Conservation (phyloP, 768 basidiomycete species). For the Boletus subcaerulescens region DNA sequence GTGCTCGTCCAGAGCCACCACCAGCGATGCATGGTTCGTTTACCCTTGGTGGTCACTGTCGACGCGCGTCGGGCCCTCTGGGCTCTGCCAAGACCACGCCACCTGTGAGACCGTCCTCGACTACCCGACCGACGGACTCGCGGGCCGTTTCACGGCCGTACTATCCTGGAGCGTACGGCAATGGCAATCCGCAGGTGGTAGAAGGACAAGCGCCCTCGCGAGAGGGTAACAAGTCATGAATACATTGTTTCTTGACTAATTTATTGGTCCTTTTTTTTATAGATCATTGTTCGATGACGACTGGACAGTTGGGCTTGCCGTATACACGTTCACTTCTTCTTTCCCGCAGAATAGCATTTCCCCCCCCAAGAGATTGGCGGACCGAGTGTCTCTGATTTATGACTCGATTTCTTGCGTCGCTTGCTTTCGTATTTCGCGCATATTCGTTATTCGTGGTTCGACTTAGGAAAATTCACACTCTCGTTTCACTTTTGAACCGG, state of each 20-base stretch:
- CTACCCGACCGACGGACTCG: slow-evolving; percentile 19
- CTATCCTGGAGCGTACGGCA: slow-evolving; percentile 23
- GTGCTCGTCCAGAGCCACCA: slow-evolving; percentile 44
- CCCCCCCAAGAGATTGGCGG: slow-evolving; percentile 17
- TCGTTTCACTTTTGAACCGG: background rate
- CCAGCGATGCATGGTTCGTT: slow-evolving; percentile 17
- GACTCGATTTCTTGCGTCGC: slow-evolving; percentile 22
- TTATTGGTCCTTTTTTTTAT: slow-evolving; percentile 3
- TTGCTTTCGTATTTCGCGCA: slow-evolving; percentile 24
- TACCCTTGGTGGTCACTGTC: slow-evolving; percentile 18
- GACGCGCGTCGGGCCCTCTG: slow-evolving; percentile 14
- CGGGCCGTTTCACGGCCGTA: slow-evolving; percentile 19
- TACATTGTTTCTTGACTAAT: background rate
- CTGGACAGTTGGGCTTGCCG: slow-evolving; percentile 11
- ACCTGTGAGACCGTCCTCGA: slow-evolving; percentile 12
- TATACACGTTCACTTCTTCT: slow-evolving; percentile 2
- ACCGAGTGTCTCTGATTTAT: slow-evolving; percentile 32
- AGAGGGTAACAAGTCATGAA: slow-evolving; percentile 26
- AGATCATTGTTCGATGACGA: slow-evolving; percentile 8
- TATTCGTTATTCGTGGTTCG: background rate
- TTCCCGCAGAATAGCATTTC: background rate
- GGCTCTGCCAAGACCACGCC: slow-evolving; percentile 21
- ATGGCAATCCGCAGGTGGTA: slow-evolving; percentile 3
- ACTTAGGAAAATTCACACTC: slow-evolving; percentile 1
- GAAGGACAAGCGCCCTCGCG: slow-evolving; percentile 16